Percentiles rank a stretch among this genome's conserved stretches.
Evolutionary conservation across 1,139 yeast genomes (phyloP).

Genomic region (Debaryomyces sp.): DNA sequence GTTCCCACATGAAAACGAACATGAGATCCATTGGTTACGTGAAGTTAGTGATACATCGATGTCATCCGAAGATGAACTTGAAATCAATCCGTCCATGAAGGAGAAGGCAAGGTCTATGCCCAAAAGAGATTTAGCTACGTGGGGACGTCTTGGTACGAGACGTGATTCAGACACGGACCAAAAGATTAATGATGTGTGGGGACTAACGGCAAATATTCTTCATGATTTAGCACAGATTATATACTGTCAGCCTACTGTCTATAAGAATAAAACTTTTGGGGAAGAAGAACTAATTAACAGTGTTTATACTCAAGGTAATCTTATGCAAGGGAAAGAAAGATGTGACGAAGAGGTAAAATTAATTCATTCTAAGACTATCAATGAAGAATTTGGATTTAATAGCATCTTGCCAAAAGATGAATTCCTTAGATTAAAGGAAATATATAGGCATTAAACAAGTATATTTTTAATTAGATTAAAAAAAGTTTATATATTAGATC

Average conservation of each 20-base stretch:
- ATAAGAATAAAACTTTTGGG: constrained; percentile 36
- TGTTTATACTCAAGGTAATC: constrained; percentile 53
- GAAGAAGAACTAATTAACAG: constrained; percentile 69
- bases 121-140: constrained; percentile 21
- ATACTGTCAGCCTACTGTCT: constrained; percentile 21
- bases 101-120: constrained; percentile 26
- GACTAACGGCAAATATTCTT: constrained; percentile 83
- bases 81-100: constrained; percentile 16
- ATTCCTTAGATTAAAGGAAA: constrained; percentile 38
- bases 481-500: not conserved
- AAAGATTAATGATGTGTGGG: constrained; percentile 78
- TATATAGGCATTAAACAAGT: constrained; percentile 35
- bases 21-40: constrained; percentile 66
- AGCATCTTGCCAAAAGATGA: constrained; percentile 54
- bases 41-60: constrained; percentile 58
- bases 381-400: constrained; percentile 46
- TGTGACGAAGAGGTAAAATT: constrained; percentile 39
- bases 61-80: constrained; percentile 50
- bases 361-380: constrained; percentile 33
- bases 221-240: constrained; percentile 74
- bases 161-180: constrained; percentile 41
- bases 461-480: not conserved
- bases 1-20: constrained; percentile 56
- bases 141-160: constrained; percentile 50
- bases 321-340: constrained; percentile 38